Evolutionary conservation across 2,329 filamentous ascomycete species (phyloP).

Genomic region (Huntiella decipiens): DNA sequence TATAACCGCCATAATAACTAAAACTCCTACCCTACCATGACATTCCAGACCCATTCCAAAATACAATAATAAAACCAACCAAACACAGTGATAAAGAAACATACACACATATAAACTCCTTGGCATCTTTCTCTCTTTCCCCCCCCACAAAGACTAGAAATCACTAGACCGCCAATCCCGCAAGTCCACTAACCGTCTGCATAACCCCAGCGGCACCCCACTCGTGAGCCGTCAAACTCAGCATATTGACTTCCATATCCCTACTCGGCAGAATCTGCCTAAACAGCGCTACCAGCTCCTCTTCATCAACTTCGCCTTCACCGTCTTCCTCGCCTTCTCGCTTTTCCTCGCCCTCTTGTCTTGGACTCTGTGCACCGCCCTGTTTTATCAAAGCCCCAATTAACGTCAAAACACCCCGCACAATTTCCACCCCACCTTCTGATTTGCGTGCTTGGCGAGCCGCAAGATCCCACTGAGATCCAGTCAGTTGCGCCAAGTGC

Average conservation of each 20-base stretch:
- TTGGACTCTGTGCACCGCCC: conserved; percentile 45
- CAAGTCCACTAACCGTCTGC: conserved; percentile 52
- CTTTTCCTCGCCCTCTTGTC: background rate
- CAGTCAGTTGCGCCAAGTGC: conserved; percentile 54
- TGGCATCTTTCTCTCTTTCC: background rate
- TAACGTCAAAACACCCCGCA: conserved; percentile 47
- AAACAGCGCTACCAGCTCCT: conserved; percentile 26
- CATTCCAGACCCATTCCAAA: background rate
- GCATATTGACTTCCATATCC: conserved; percentile 46
- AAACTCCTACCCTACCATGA: background rate
- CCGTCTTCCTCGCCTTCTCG: background rate
- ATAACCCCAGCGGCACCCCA: conserved; percentile 47
- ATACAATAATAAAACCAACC: background rate
- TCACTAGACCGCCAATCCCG: conserved; percentile 29
- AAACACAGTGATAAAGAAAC: background rate
- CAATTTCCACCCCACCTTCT: conserved; percentile 32
- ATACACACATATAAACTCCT: background rate
- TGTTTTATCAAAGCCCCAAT: conserved; percentile 30
- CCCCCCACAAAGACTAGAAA: background rate
- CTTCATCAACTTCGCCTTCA: conserved; percentile 20
- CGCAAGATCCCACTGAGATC: conserved; percentile 38
- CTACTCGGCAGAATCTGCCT: conserved; percentile 44
- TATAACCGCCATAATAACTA: background rate
- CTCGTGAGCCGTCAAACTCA: conserved; percentile 44
- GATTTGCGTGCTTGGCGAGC: conserved; percentile 19